phyloP scores from a whole-genome alignment of 495 filamentous ascomycete species.

The Aspergillus baeticus region DNA sequence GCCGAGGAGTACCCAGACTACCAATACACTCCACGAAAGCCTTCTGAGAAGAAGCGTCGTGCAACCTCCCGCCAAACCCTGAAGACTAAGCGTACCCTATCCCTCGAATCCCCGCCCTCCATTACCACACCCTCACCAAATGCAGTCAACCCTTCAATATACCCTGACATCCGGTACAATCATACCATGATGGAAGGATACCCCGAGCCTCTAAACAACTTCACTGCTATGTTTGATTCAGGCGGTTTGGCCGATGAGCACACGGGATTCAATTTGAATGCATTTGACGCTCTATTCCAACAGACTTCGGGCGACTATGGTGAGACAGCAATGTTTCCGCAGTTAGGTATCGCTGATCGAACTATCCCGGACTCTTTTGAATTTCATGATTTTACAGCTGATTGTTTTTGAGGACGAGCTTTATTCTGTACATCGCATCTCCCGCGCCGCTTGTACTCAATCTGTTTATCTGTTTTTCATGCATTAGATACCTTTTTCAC shows the following conservation, averaged over 20 bases:
- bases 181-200: not conserved
- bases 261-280: conserved; percentile 12
- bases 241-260: conserved; percentile 4
- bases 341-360: not conserved
- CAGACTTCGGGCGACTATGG: conserved; percentile 16
- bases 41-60: conserved; percentile 46
- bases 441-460: not conserved
- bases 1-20: conserved; percentile 45
- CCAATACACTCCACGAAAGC: conserved; percentile 48
- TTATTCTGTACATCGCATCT: not conserved
- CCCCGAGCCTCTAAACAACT: not conserved
- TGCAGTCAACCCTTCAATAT: conserved; percentile 6
- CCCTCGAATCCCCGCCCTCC: not conserved
- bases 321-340: not conserved
- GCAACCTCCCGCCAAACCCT: conserved; percentile 14
- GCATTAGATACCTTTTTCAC: not conserved
- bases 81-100: conserved; percentile 9
- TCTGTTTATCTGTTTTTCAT: not conserved
- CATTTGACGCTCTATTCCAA: conserved; percentile 18
- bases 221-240: conserved; percentile 2
- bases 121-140: not conserved
- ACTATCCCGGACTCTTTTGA: conserved; percentile 15
- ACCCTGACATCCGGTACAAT: conserved; percentile 3
- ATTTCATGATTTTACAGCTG: conserved; percentile 19
- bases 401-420: conserved; percentile 10